Evolutionary conservation across 306 rosid genomes (phyloP).

Genomic region (Hippophae rhamnoides): DNA sequence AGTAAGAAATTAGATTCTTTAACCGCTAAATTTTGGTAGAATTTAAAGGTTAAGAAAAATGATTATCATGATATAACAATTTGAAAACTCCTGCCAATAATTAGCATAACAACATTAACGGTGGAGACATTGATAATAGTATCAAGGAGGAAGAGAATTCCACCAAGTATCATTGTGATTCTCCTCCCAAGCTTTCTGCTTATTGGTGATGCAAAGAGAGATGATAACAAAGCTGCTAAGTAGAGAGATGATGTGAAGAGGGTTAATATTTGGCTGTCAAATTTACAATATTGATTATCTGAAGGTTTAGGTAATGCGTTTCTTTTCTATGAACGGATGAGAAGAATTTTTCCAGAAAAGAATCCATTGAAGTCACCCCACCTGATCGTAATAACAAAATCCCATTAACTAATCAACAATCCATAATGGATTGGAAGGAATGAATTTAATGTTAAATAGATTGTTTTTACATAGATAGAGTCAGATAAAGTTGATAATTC

Average conservation of each 20-base stretch:
- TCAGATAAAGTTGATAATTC: too few relatives aligned
- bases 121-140: slow-evolving; percentile 59
- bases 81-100: too few relatives aligned
- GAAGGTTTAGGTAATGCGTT: slow-evolving; percentile 22
- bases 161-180: slow-evolving; percentile 49
- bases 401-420: too few relatives aligned
- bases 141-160: slow-evolving; percentile 43
- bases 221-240: slow-evolving; percentile 56
- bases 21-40: too few relatives aligned
- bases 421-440: too few relatives aligned
- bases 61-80: too few relatives aligned
- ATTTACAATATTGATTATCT: slow-evolving; percentile 58
- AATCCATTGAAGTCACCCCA: slow-evolving; percentile 22
- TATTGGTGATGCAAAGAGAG: slow-evolving; percentile 31
- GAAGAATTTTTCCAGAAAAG: slow-evolving; percentile 43
- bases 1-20: too few relatives aligned
- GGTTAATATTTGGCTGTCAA: slow-evolving; percentile 47
- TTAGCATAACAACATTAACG: slow-evolving; percentile 42
- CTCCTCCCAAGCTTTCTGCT: slow-evolving; percentile 46
- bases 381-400: too few relatives aligned
- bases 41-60: too few relatives aligned
- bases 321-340: slow-evolving; percentile 44
- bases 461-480: too few relatives aligned
- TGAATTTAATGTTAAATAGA: too few relatives aligned
- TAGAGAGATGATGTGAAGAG: slow-evolving; percentile 74